Percentiles rank a stretch among this genome's conserved stretches.
phyloP scores from a whole-genome alignment of 1,284 basidiomycete species.

The Cyathus olla region DNA sequence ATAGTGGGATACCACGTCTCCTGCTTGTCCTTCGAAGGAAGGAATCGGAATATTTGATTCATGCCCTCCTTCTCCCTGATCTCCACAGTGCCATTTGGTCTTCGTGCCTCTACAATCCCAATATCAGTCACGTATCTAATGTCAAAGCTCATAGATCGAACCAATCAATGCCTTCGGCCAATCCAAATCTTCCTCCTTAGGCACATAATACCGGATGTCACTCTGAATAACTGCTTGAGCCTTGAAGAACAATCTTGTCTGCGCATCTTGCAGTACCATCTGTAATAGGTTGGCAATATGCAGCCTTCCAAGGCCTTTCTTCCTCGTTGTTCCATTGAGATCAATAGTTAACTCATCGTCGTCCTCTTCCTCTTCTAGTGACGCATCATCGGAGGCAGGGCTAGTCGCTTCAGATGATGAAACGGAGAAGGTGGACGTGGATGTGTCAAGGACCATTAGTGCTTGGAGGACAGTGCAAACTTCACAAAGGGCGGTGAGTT shows the following conservation, averaged over 20 bases:
- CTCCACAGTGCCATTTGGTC: constrained; percentile 35
- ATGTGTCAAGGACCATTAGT: constrained; percentile 87
- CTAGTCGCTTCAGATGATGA: constrained; percentile 30
- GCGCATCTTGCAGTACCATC: constrained; percentile 94
- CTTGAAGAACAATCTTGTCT: constrained; percentile 93
- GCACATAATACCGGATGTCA: constrained; percentile 86
- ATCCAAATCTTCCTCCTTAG: constrained; percentile 82
- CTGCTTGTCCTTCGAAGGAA: constrained; percentile 80
- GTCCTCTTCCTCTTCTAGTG: constrained; percentile 26
- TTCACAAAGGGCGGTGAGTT: constrained; percentile 88
- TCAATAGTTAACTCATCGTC: constrained; percentile 54
- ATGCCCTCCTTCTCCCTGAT: constrained; percentile 73
- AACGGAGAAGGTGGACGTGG: constrained; percentile 22
- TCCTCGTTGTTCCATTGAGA: constrained; percentile 31
- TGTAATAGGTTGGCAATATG: constrained; percentile 76
- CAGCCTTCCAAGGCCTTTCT: constrained; percentile 38
- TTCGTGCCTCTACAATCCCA: neutral
- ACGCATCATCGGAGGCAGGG: constrained; percentile 40
- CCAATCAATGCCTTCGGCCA: constrained; percentile 86
- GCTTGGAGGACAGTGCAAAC: constrained; percentile 95
- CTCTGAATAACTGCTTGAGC: constrained; percentile 90
- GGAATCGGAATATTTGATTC: constrained; percentile 69
- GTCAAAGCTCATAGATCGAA: constrained; percentile 41
- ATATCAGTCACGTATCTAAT: neutral
- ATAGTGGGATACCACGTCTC: constrained; percentile 93